Evolutionary conservation across 306 rosid species (phyloP), one percentile per base, ranked within the genome.

Genomic region (Acacia melanoxylon): DNA sequence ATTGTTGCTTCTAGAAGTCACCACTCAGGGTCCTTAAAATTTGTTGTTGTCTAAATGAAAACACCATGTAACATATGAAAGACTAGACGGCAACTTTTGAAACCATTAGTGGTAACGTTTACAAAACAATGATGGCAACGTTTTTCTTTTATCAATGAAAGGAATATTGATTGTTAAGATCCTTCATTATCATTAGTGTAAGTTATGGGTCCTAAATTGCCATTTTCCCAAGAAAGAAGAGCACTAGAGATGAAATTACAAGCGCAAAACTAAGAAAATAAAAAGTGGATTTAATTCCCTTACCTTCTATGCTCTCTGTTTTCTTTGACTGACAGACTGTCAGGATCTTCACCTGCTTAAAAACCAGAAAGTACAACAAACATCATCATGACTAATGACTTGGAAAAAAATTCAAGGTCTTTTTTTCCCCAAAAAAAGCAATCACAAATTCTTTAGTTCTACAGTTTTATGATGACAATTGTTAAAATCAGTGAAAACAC

Each of bases 281-380:
- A 49, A 44, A 48, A 69, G 41, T 52, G 48, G 71, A 42, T 65
- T 72, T 24, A 24, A 77, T 29, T 40, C 74, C 33, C 67, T 72
- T 90, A 93, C 99, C 99, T 85, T 88, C 92, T 25, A 74, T 65
- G 62, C 9, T 62, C 67, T 92, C 92, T 19, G 46, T 29, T 20
- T 75, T 86, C 79, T 77, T 86, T 27, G 99, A 92, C 79, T 92
- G 97, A 87, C 98, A 96, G 84, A 93, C 79, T 51, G 99, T 77
- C 72, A 96, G 88, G 72, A 96, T 93, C 88, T 88, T 96, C 81
- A 75, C 94, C 99, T 96, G 93, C 87, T 71, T 77, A 80, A 85
- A 83, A 69, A 77, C 80, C 31, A 82, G 7, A 86, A 78, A 77
- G 82, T 70, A 80, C 82, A 58, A 78, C 48, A 1, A 52, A 17